Evolutionary conservation across 805 yeast species (phyloP).

Genomic region (Sungouiozyma intestinalis): DNA sequence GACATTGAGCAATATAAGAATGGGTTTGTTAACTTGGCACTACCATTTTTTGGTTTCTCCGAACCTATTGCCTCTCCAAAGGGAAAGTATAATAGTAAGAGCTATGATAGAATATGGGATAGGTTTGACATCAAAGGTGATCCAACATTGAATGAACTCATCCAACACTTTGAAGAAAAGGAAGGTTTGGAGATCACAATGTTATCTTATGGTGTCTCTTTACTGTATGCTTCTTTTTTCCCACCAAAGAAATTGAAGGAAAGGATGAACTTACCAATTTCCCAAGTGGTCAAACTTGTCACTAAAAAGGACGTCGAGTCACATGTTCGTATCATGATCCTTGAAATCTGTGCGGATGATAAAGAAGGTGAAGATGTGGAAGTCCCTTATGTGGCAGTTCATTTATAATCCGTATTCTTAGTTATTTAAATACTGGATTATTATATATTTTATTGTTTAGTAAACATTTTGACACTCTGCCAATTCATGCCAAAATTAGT

Average conservation of each 20-base stretch:
- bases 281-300: slow-evolving; percentile 72
- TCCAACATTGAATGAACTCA: slow-evolving; percentile 59
- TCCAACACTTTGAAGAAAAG: slow-evolving; percentile 64
- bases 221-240: slow-evolving; percentile 86
- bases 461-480: neutral
- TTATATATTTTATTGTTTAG: neutral
- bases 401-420: slow-evolving; percentile 25
- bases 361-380: slow-evolving; percentile 90
- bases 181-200: slow-evolving; percentile 84
- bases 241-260: slow-evolving; percentile 85
- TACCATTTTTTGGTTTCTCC: slow-evolving; percentile 93
- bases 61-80: slow-evolving; percentile 87
- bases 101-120: slow-evolving; percentile 89
- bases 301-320: slow-evolving; percentile 71
- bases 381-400: slow-evolving; percentile 75
- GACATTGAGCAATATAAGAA: slow-evolving; percentile 82
- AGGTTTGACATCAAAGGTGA: slow-evolving; percentile 77
- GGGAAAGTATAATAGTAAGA: slow-evolving; percentile 67
- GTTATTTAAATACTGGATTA: neutral
- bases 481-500: no score
- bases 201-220: slow-evolving; percentile 84
- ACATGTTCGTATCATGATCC: slow-evolving; percentile 65
- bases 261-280: slow-evolving; percentile 54
- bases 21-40: slow-evolving; percentile 83
- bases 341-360: slow-evolving; percentile 91